phyloP scores from a whole-genome alignment of 306 rosid species.

The Prosopis cineraria region DNA sequence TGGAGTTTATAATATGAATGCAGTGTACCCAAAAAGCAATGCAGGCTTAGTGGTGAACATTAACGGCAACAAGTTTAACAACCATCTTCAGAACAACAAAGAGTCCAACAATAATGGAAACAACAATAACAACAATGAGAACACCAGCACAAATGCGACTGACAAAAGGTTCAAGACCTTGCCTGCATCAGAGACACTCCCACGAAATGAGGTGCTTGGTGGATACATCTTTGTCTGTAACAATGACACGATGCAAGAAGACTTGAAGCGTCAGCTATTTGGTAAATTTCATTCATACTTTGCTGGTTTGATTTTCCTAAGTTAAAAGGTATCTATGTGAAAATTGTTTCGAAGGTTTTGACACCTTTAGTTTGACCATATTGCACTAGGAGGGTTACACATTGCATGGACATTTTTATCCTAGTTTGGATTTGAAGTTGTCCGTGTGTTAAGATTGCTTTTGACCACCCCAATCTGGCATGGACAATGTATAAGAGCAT shows the following conservation, averaged over 20 bases:
- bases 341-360: background rate
- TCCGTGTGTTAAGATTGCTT: background rate
- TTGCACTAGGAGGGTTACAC: background rate
- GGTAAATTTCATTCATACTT: conserved; percentile 48
- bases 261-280: conserved; percentile 90
- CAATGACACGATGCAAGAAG: conserved; percentile 99
- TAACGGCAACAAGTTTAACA: conserved; percentile 61
- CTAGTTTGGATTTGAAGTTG: background rate
- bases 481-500: background rate
- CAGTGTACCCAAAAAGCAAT: conserved; percentile 77
- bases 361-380: background rate
- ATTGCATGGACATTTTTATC: background rate
- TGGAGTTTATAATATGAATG: conserved; percentile 67
- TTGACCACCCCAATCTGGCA: background rate
- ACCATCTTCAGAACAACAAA: conserved; percentile 68
- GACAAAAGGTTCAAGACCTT: conserved; percentile 98
- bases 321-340: background rate
- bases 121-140: conserved; percentile 52
- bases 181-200: conserved; percentile 97
- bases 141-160: conserved; percentile 45
- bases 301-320: background rate
- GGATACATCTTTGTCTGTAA: conserved; percentile 98
- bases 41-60: conserved; percentile 56
- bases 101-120: conserved; percentile 52
- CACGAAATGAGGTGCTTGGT: conserved; percentile 96